A percentile compares a stretch with the other conserved stretches of the same genome.
Evolutionary conservation across 2,329 filamentous ascomycete species (phyloP).

Genomic region (Stachybotrys chlorohalonatus): DNA sequence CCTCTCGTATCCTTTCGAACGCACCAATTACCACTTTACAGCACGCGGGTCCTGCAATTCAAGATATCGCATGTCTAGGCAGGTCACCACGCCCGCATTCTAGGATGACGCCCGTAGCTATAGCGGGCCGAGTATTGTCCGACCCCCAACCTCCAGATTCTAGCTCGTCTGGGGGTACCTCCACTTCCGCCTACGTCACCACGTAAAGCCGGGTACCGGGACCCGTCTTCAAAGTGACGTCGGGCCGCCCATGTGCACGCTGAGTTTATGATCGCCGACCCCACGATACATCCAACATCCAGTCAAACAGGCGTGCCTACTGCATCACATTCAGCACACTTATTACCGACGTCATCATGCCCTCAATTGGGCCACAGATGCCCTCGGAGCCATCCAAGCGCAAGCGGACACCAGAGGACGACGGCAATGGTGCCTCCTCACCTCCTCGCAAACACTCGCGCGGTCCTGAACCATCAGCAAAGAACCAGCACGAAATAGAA

Average conservation of each 20-base stretch:
- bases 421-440: slow-evolving; percentile 20
- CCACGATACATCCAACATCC: background rate
- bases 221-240: background rate
- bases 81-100: background rate
- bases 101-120: background rate
- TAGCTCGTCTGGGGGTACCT: background rate
- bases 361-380: slow-evolving; percentile 60
- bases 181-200: background rate
- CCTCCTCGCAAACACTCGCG: slow-evolving; percentile 35
- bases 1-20: too few relatives aligned
- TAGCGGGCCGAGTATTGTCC: slow-evolving; percentile 5
- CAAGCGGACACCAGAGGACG: slow-evolving; percentile 43
- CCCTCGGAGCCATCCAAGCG: slow-evolving; percentile 59
- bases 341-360: slow-evolving; percentile 33
- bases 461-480: slow-evolving; percentile 11
- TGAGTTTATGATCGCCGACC: background rate
- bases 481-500: slow-evolving; percentile 40
- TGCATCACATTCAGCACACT: background rate
- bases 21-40: background rate
- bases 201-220: background rate
- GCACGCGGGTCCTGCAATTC: background rate
- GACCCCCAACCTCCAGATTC: slow-evolving; percentile 1
- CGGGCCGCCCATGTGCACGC: background rate
- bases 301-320: background rate
- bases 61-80: too few relatives aligned